Evolutionary conservation across 352 stramenopile species (phyloP).

Genomic region (Phytopythium aichiense): DNA sequence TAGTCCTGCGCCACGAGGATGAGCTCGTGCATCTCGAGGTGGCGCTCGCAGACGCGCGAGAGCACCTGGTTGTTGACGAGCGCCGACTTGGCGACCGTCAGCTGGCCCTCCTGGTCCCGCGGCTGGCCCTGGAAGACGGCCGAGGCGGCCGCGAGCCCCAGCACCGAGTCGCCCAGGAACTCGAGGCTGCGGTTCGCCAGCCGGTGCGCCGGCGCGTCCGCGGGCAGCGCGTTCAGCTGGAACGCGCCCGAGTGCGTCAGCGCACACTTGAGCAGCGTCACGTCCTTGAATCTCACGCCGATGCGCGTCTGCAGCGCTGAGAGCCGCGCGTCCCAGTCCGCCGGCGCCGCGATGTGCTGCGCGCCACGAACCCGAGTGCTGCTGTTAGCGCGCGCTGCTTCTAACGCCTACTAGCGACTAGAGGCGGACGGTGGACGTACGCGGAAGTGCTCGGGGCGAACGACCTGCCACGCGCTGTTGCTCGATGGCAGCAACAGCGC

Average conservation of each 20-base stretch:
- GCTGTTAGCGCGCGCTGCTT: background rate
- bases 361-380: background rate
- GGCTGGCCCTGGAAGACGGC: conserved; percentile 78
- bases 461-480: conserved; percentile 49
- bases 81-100: conserved; percentile 60
- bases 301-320: conserved; percentile 51
- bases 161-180: conserved; percentile 76
- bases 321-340: conserved; percentile 44
- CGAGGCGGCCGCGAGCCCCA: conserved; percentile 52
- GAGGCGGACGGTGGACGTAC: conserved; percentile 5
- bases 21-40: conserved; percentile 53
- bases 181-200: conserved; percentile 81
- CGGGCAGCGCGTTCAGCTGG: conserved; percentile 29
- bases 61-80: conserved; percentile 80
- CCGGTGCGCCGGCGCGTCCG: conserved; percentile 42
- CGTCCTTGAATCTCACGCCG: conserved; percentile 55
- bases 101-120: conserved; percentile 64
- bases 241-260: conserved; percentile 74
- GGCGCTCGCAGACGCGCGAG: conserved; percentile 52
- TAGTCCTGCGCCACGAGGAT: conserved; percentile 57
- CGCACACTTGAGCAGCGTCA: conserved; percentile 56
- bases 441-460: conserved; percentile 42
- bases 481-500: conserved; percentile 24
- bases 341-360: conserved; percentile 35
- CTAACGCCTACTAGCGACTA: background rate